Evolutionary conservation across 345 rosid species (phyloP).

Genomic region (Salix purpurea): DNA sequence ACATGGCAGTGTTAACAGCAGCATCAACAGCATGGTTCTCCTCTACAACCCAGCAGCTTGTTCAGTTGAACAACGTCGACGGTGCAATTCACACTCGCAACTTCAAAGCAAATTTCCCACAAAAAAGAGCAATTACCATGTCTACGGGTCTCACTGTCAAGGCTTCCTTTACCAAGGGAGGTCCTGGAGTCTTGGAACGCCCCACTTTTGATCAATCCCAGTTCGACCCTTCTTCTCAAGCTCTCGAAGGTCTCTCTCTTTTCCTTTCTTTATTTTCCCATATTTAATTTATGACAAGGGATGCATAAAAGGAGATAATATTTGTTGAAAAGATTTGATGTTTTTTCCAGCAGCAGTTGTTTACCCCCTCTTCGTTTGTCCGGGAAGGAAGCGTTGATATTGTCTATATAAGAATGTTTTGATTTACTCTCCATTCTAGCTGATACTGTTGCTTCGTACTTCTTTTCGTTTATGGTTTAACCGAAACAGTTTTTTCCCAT

Average conservation of each 20-base stretch:
- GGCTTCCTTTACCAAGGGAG: constrained; percentile 12
- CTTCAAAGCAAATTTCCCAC: neutral
- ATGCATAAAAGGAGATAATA: neutral
- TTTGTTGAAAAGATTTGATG: neutral
- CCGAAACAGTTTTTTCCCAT: neutral
- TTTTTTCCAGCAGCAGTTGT: neutral
- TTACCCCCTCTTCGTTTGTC: neutral
- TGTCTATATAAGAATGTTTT: neutral
- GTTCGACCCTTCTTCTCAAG: constrained; percentile 26
- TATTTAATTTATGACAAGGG: neutral
- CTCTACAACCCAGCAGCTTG: neutral
- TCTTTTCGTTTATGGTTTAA: neutral
- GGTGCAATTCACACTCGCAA: neutral
- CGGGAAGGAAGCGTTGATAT: neutral
- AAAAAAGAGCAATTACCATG: neutral
- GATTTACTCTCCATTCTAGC: neutral
- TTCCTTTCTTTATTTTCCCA: neutral
- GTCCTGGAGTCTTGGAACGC: constrained; percentile 25
- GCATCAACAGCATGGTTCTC: neutral
- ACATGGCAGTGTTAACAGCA: neutral
- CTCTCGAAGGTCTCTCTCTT: constrained; percentile 23
- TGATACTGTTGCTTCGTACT: neutral
- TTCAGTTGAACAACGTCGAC: neutral
- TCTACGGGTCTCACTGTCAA: neutral
- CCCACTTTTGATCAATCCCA: constrained; percentile 31